Evolutionary conservation across 495 filamentous ascomycete genomes (phyloP), one percentile per base, ranked within the genome.

Genomic region (Xylaria cubensis): DNA sequence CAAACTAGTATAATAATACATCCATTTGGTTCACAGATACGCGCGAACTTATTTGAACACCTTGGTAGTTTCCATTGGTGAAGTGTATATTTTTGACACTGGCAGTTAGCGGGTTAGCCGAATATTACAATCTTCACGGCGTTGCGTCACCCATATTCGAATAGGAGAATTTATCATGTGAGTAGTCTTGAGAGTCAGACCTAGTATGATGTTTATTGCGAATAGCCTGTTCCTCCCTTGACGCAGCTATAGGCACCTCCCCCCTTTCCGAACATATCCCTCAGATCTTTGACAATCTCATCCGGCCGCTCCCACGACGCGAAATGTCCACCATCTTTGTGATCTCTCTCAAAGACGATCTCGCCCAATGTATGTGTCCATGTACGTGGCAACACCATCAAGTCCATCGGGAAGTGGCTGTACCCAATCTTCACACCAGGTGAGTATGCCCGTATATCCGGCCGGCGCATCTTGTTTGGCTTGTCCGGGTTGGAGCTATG

Each of bases 291-390:
- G 0, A 85, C 85, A 48, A 92, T 79, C 17, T 77, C 78, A 6
- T 90, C 80, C 7, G 91, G 90, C 34, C 79, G 74, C 73, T 92
- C 91, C 78, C 85, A 88, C 0, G 90, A 85, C 5, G 88, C 88
- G 79, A 92, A 92, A 79, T 93, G 91, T 1, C 91, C 91, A 8
- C 91, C 91, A 4, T 77, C 76, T 0, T 81, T 73, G 77, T 91
- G 80, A 41, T 82, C 80, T 13, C 79, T 84, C 77, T 90, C 87
- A 59, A 82, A 87, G 1, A 92, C 88, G 2, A 92, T 80, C 4
- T 84, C 79, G 0, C 91, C 90, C 29, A 91, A 61, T 4, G 84
- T 85, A 59, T 78, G 77, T 7, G 81, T 83, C 86, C 88, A 92
- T 19, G 77, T 76, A 48, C 72, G 78, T 8, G 90, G 91, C 42